Percentiles rank a stretch among this genome's conserved stretches.
phyloP scores from a whole-genome alignment of 768 basidiomycete species.

The Tephrocybe sp. region DNA sequence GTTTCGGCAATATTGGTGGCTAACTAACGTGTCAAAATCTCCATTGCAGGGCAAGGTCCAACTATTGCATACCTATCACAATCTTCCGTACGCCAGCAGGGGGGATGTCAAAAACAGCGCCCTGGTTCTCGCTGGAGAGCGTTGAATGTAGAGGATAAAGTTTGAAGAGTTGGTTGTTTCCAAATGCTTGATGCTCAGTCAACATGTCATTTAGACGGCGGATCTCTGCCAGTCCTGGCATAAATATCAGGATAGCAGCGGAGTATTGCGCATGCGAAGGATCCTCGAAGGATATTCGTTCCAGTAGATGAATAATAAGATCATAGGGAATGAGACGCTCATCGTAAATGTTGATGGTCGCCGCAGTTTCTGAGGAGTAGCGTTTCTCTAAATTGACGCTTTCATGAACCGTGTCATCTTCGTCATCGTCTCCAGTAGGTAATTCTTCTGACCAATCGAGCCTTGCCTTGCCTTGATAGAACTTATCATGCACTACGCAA shows the following conservation, averaged over 20 bases:
- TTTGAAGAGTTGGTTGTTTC: conserved; percentile 58
- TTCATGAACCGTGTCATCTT: conserved; percentile 45
- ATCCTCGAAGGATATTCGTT: conserved; percentile 77
- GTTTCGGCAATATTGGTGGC: conserved; percentile 96
- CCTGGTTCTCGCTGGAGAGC: conserved; percentile 88
- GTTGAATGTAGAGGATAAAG: conserved; percentile 90
- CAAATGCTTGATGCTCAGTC: conserved; percentile 70
- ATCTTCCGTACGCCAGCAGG: conserved; percentile 84
- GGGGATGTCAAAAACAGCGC: conserved; percentile 87
- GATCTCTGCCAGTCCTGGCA: conserved; percentile 95
- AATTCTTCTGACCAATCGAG: conserved; percentile 82
- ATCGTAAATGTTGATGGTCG: conserved; percentile 83
- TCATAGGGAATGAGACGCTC: conserved; percentile 91
- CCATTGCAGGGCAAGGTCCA: not conserved
- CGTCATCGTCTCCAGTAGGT: conserved; percentile 61
- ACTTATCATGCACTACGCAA: conserved; percentile 57
- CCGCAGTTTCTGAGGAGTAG: conserved; percentile 73
- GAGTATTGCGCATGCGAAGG: conserved; percentile 53
- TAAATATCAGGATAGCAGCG: conserved; percentile 82
- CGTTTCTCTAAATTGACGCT: conserved; percentile 65
- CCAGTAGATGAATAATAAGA: conserved; percentile 79
- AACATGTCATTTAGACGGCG: conserved; percentile 82
- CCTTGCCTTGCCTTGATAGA: conserved; percentile 55
- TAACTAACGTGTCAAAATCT: conserved; percentile 24
- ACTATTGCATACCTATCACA: conserved; percentile 68